Evolutionary conservation across 805 yeast species (phyloP), one percentile per base, ranked within the genome.

Genomic region (Ogataea wickerhamii): DNA sequence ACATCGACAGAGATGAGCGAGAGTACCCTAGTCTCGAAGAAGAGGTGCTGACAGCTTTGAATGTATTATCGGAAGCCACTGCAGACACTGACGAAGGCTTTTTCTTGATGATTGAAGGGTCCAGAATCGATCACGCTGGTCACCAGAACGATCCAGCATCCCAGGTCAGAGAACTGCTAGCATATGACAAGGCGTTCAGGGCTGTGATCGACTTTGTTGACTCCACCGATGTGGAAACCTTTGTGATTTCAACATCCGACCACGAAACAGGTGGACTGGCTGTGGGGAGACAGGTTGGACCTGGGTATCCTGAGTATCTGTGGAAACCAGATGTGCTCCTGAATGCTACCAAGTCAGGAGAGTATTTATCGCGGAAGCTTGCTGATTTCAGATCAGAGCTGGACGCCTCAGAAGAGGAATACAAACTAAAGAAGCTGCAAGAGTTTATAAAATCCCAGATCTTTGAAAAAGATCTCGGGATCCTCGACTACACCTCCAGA

Each of bases 211-310:
- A 84, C 28, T 87, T 78, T 58, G 85, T 82, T 26, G 78, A 82
- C 49, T 56, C 69, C 6, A 55, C 83, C 2, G 87, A 83, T 35
- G 78, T 74, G 10, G 96, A 87, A 50, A 87, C 96, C 3, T 68
- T 83, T 31, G 73, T 87, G 28, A 68, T 89, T 28, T 78, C 91
- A 18, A 87, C 96, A 2, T 82, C 94, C 18, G 97, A 89, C 60
- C 98, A 89, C 66, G 98, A 89, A 60, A 89, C 97, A 18, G 98
- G 98, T 45, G 98, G 97, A 0, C 70, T 89, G 47, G 83, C 84
- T n/a, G 75, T 86, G 32, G 87, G 95, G 0, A 77, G 89, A 63
- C 96, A 89, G 67, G 61, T 84, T 26, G 56, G 78, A 4, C 59
- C 69, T 3, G 56, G 58, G 1, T 87, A 88, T 58, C 97, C 97